Conservation (phyloP, 2,329 filamentous ascomycete species). For the Trichoderma guizhouense region DNA sequence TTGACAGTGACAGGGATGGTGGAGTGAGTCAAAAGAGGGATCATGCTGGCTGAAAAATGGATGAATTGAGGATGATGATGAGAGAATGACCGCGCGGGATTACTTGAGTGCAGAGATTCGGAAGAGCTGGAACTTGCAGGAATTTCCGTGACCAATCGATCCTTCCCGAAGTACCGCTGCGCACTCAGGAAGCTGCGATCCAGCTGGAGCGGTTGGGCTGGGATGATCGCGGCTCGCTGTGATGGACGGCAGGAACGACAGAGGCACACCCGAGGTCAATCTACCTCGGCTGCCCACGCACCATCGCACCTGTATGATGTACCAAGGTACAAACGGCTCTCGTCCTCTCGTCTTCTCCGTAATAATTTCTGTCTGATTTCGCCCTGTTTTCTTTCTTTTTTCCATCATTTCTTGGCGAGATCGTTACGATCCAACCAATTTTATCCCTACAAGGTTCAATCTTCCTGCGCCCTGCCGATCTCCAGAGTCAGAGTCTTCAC, state of each 20-base stretch:
- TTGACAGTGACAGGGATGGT: not conserved
- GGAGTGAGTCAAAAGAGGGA: not conserved
- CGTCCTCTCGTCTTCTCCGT: not conserved
- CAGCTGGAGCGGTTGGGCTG: not conserved
- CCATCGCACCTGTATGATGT: not conserved
- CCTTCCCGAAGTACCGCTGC: not conserved
- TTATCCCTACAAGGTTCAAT: not conserved
- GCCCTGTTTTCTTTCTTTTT: not conserved
- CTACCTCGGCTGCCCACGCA: not conserved
- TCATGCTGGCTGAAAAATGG: not conserved
- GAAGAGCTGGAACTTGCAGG: not conserved
- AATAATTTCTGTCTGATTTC: not conserved
- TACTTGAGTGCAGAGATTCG: not conserved
- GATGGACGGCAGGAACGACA: not conserved
- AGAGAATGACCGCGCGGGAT: not conserved
- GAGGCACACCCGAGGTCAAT: not conserved
- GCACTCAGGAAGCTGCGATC: not conserved
- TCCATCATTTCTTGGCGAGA: not conserved
- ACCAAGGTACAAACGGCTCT: not conserved
- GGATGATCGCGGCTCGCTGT: not conserved
- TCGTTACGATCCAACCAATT: conserved; percentile 4
- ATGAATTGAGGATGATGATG: not conserved
- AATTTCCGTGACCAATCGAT: not conserved
- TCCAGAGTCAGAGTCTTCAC: not conserved
- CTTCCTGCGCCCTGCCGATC: conserved; percentile 1